These are phyloP conservation scores for Vitis hybrid DNA, from an alignment of 177 flowering plant genomes.

Conservation along the genomic window DNA sequence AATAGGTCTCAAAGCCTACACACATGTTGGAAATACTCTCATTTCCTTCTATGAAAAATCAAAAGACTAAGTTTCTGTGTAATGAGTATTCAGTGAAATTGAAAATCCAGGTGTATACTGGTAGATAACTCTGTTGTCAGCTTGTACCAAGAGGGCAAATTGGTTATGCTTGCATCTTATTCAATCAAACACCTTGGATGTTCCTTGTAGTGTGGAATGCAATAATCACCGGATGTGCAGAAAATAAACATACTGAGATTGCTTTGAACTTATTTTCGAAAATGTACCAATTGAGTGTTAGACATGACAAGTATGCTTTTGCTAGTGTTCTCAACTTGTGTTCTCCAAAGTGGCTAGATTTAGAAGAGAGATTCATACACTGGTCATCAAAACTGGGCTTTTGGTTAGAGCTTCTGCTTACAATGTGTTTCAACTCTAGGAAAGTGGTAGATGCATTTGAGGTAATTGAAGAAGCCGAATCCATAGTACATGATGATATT, in stretches of 20 bases:
- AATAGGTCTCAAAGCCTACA: slow-evolving; percentile 35
- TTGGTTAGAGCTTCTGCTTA: slow-evolving; percentile 27
- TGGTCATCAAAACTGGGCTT: slow-evolving; percentile 48
- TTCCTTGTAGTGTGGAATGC: slow-evolving; percentile 51
- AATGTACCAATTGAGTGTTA: slow-evolving; percentile 44
- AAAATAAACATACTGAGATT: slow-evolving; percentile 27
- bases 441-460: slow-evolving; percentile 28
- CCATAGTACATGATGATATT: slow-evolving; percentile 35
- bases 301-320: slow-evolving; percentile 48
- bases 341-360: slow-evolving; percentile 28
- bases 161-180: slow-evolving; percentile 32
- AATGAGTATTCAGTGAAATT: slow-evolving; percentile 42
- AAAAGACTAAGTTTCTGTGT: slow-evolving; percentile 31
- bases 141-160: slow-evolving; percentile 41
- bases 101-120: slow-evolving; percentile 57
- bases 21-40: slow-evolving; percentile 53
- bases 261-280: slow-evolving; percentile 37
- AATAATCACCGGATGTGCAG: slow-evolving; percentile 51
- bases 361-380: slow-evolving; percentile 50
- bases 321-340: slow-evolving; percentile 27
- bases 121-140: slow-evolving; percentile 55
- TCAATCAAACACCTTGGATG: slow-evolving; percentile 37
- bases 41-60: slow-evolving; percentile 55
- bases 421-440: slow-evolving; percentile 55
- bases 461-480: slow-evolving; percentile 42